phyloP scores from a whole-genome alignment of 1,284 basidiomycete species.

The Ganoderma meredithae region DNA sequence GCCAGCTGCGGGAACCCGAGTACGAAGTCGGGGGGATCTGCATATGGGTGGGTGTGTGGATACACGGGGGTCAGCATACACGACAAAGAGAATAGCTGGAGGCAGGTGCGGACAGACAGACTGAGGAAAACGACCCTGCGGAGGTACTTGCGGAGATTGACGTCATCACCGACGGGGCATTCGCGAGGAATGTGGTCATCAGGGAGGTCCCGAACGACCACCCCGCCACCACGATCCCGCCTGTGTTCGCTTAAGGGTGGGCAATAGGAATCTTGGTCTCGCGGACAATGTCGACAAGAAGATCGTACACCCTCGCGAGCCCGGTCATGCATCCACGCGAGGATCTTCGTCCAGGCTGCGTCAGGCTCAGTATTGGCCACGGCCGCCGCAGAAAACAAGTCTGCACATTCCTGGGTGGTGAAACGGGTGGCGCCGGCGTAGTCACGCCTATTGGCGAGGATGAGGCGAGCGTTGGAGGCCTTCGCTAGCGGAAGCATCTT shows the following conservation, averaged over 20 bases:
- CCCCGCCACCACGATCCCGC: conserved; percentile 14
- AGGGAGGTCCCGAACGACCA: conserved; percentile 23
- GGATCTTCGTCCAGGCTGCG: conserved; percentile 7
- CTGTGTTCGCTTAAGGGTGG: not conserved
- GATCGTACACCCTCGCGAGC: conserved; percentile 34
- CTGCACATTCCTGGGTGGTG: conserved; percentile 28
- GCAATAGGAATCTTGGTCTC: conserved; percentile 29
- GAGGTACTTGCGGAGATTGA: conserved; percentile 29
- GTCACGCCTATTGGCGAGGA: conserved; percentile 22
- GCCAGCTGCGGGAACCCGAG: conserved; percentile 8
- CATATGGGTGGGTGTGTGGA: too few species aligned
- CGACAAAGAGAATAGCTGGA: too few species aligned
- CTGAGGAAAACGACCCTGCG: conserved; percentile 36
- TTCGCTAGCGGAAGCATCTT: not conserved
- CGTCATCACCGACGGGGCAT: conserved; percentile 24
- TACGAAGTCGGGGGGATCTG: conserved; percentile 1
- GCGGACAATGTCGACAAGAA: conserved; percentile 36
- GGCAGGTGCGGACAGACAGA: not conserved
- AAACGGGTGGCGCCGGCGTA: conserved; percentile 8
- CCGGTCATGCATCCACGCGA: conserved; percentile 24
- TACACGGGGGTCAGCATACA: too few species aligned
- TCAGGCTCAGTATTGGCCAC: conserved; percentile 7
- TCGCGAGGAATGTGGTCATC: conserved; percentile 33
- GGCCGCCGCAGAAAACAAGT: conserved; percentile 16
- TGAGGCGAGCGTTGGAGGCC: conserved; percentile 12